Base-by-base conservation (phyloP, 1,284 basidiomycete genomes). In the Leccinum griseonigrum region DNA sequence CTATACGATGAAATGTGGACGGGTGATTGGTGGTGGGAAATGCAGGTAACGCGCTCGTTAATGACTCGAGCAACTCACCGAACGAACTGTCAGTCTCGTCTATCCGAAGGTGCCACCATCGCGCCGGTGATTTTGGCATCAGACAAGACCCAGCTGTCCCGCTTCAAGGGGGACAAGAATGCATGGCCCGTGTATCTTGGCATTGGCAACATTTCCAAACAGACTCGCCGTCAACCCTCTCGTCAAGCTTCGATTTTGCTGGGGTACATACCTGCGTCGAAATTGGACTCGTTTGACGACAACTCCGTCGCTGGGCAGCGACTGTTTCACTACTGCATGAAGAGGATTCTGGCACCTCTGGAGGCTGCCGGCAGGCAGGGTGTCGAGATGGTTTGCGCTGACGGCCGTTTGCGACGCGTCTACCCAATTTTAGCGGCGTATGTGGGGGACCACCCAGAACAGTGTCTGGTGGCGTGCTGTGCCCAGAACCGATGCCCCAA, bases 371-470 rank as follows among this genome's bases (percentile, higher is more conserved):
- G 52, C 1, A 7, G n/a, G 9, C 18, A 53, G 16, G 52, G 52
- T 5, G 31, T 53, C 8, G 52, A 53, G n/a, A 53, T 53, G 52
- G 31, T 53, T 18, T 53, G 29, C n/a, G 52, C 31, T 18, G 52
- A 53, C 32, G 52, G 52, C 8, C n/a, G 4, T n/a, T 10, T 38
- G 3, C 34, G 14, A 8, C 28, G 16, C 4, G 57, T 69, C 53
- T 69, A 52, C 43, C 70, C 68, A 2, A 61, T 74, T 9, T 58
- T 75, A 2, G 69, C 67, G 8, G 52, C 52, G 16, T 53, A 32
- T 6, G 18, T 53, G 2, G 52, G 52, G 16, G 52, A 53, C 18
- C 52, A 53, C n/a, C 52, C 52, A 10, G 52, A 53, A 16, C 52
- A 53, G 52, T 53, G 52, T 18, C 52, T 53, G 57, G 60, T 74